Conservation (phyloP, 2,329 filamentous ascomycete species). For the Pezicula radicicola region DNA sequence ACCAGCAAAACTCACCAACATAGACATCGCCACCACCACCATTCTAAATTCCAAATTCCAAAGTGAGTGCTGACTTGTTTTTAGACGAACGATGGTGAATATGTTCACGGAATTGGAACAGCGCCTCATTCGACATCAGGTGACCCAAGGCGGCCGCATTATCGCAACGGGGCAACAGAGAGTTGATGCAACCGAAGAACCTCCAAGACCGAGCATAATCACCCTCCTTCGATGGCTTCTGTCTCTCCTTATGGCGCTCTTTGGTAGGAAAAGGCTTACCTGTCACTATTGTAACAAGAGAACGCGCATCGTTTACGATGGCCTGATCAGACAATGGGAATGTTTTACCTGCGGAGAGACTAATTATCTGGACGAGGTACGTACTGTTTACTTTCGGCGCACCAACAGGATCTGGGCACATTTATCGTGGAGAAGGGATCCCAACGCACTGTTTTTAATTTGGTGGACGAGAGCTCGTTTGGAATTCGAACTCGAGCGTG, state of each 20-base stretch:
- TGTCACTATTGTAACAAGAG: constrained; percentile 85
- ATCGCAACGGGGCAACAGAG: too few species aligned
- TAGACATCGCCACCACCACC: too few species aligned
- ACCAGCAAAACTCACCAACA: too few species aligned
- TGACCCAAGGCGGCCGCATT: background rate
- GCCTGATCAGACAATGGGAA: constrained; percentile 61
- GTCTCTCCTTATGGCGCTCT: constrained; percentile 16
- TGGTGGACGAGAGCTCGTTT: too few species aligned
- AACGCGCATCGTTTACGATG: constrained; percentile 57
- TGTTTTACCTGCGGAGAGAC: constrained; percentile 79
- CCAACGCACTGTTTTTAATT: too few species aligned
- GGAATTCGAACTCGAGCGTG: too few species aligned
- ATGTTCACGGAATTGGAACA: background rate
- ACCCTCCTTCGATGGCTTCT: background rate
- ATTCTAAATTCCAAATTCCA: too few species aligned
- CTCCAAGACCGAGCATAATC: too few species aligned
- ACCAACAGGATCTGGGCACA: too few species aligned
- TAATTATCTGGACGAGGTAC: constrained; percentile 85
- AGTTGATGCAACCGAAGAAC: background rate
- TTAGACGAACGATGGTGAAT: background rate
- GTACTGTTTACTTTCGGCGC: constrained; percentile 15
- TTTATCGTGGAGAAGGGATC: too few species aligned
- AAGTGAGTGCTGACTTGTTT: background rate
- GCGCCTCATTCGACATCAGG: background rate
- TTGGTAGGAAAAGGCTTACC: constrained; percentile 37